Base-by-base conservation (phyloP, 441 rosid species). In the Pelargonium australe region DNA sequence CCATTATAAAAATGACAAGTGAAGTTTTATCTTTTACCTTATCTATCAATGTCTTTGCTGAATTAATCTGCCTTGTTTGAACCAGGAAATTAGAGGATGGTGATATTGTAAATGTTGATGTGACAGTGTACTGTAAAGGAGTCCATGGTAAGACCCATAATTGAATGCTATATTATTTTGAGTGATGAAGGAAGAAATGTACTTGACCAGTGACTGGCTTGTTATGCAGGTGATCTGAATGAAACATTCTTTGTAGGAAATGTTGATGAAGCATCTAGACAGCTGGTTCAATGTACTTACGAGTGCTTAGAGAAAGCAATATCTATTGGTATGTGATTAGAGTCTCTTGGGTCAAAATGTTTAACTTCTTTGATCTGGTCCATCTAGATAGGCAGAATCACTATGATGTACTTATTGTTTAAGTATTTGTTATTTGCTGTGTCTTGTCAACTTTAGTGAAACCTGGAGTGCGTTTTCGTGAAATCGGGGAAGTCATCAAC, bases 171-270 rank as follows among this genome's bases (percentile, higher is more conserved):
- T 11, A 49, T 34, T 20, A 14, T 41, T 71, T 70, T 53, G 20
- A 10, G 4, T 34, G 49, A 55, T 25, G 12, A 2, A 19, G 65
- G 14, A 19, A 37, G 61, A 19, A 6, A 16, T 7, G 45, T 51
- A 12, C 9, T 70, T 79, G 70, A 80, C 65, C 10, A 66, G 17
- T 68, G 19, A 51, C 67, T 49, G 20, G 2, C 4, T 65, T 43
- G 11, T 71, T 63, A 40, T 69, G 67, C 80, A 94, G 98, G 97
- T 85, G 97, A 94, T 78, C 88, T 94, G 66, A 94, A 89, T 41
- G 98, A 94, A 77, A 94, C 99, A 67, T 94, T 83, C 76, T 94
- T 91, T 67, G 97, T 91, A 73, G 97, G 99, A 51, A 91, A 89
- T 71, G 94, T 86, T 70, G 99, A 89, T 72, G 97, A 91, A 85